Base-by-base conservation (phyloP, 2,329 filamentous ascomycete species). In the Seiridium unicorne region DNA sequence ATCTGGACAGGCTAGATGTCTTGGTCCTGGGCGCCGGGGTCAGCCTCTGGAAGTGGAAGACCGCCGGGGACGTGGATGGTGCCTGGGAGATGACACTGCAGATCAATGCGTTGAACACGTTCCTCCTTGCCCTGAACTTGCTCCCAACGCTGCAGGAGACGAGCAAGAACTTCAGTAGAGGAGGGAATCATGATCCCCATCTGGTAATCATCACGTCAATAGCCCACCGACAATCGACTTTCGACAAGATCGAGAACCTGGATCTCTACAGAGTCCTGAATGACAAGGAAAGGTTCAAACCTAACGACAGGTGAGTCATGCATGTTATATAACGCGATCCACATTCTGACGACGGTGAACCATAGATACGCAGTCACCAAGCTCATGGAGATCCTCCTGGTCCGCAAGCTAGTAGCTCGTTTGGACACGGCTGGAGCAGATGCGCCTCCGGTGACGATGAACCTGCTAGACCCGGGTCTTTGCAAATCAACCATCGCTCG, bases 81-180 rank as follows among this genome's bases (percentile, higher is more conserved):
- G 2, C 76, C 81, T 44, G 34, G 34, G 84, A 87, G 69, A 68
- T 63, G 10, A 78, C 70, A 0, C 70, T 87, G 44, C 81, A 79
- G 0, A 77, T 82, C 58, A 87, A 87, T 59, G 80, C 84, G 7
- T 72, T 87, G 58, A 76, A 73, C 11, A 84, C 81, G 0, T 76
- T 85, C 46, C 66, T 87, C 1, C 71, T 87, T 0, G 79, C 74
- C 0, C 62, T 81, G 0, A 70, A 84, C 0, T 47, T 86, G 3
- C 61, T 87, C 32, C 84, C 84, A 0, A 82, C 79, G 64, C 72
- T 87, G 3, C 76, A 76, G 55, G 72, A 76, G 36, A 79, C 73
- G 11, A 71, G n/a, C 11, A 26, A 26, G 18, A 26, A 26, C 18
- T 26, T 26, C 18, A 26, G 18, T 26, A 26, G 11, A 38, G 2